Conservation (phyloP, 805 yeast species). For the Kluyveromyces starmeri region DNA sequence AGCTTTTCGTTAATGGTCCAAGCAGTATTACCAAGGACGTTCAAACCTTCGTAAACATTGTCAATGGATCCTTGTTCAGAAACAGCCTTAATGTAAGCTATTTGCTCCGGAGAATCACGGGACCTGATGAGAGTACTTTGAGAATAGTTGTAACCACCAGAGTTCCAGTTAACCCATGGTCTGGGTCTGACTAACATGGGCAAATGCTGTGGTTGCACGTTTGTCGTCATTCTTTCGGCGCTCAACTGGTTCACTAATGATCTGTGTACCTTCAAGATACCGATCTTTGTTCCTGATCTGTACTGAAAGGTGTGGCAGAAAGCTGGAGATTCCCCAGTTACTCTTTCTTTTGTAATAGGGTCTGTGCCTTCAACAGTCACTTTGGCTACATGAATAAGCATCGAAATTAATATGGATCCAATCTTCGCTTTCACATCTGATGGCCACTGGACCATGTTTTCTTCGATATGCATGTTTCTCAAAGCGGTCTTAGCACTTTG, state of each 20-base stretch:
- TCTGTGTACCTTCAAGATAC: conserved; percentile 71
- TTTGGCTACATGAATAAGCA: conserved; percentile 73
- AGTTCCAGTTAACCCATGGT: conserved; percentile 74
- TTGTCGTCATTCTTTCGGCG: conserved; percentile 51
- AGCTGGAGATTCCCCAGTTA: conserved; percentile 79
- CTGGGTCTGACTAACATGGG: conserved; percentile 93
- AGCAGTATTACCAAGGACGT: conserved; percentile 76
- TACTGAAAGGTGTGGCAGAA: conserved; percentile 83
- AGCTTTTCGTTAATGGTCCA: conserved; percentile 84
- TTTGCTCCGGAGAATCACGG: conserved; percentile 80
- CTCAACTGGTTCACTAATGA: conserved; percentile 57
- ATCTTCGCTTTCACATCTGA: conserved; percentile 53
- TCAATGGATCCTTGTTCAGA: conserved; percentile 57
- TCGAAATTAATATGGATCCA: conserved; percentile 71
- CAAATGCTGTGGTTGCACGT: conserved; percentile 74
- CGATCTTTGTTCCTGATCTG: conserved; percentile 67
- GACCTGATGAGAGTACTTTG: conserved; percentile 61
- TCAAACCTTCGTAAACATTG: conserved; percentile 68
- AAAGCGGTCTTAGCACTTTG: conserved; percentile 31
- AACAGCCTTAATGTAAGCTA: conserved; percentile 82
- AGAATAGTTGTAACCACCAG: conserved; percentile 76
- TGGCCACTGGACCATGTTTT: conserved; percentile 44
- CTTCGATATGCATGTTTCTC: conserved; percentile 31
- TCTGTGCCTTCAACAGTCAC: conserved; percentile 73
- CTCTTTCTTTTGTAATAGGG: conserved; percentile 61